Percentiles rank a stretch among this genome's conserved stretches.
These are phyloP conservation scores for Boletus fagicola DNA, from an alignment of 768 basidiomycete genomes.

Conservation along the genomic window DNA sequence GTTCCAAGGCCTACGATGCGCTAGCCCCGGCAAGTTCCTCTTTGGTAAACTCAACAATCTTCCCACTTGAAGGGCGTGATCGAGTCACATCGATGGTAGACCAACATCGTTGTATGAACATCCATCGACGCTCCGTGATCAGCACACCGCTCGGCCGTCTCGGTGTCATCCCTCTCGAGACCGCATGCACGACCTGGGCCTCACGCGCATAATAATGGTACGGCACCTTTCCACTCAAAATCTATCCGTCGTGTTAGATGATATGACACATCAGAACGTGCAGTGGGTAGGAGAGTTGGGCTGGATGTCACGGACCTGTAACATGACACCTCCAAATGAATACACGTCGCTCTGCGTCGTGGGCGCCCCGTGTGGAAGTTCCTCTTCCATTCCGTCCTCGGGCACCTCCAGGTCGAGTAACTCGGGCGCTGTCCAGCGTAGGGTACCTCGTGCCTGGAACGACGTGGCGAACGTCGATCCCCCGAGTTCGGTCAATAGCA, in stretches of 20 bases:
- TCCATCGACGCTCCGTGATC: slow-evolving; percentile 10
- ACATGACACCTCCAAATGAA: slow-evolving; percentile 23
- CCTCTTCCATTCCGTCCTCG: too few relatives aligned
- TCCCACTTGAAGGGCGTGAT: slow-evolving; percentile 29
- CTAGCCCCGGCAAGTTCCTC: too few relatives aligned
- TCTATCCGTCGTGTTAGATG: neutral
- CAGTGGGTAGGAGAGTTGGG: too few relatives aligned
- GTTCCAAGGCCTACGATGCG: too few relatives aligned
- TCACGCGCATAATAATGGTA: slow-evolving; percentile 16
- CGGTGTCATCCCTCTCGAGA: slow-evolving; percentile 5
- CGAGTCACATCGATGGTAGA: slow-evolving; percentile 25
- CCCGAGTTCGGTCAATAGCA: too few relatives aligned
- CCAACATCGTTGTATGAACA: slow-evolving; percentile 15
- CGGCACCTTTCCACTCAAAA: slow-evolving; percentile 12
- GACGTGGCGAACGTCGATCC: slow-evolving; percentile 17
- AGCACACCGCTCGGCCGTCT: neutral
- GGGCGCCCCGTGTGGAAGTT: too few relatives aligned
- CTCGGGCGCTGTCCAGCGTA: slow-evolving; percentile 13
- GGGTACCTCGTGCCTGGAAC: slow-evolving; percentile 15
- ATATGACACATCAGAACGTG: neutral
- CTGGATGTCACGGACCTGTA: slow-evolving; percentile 9
- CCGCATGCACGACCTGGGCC: slow-evolving; percentile 9
- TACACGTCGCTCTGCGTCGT: slow-evolving; percentile 4
- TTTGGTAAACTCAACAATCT: slow-evolving; percentile 21
- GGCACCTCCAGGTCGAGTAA: too few relatives aligned